phyloP scores from a whole-genome alignment of 768 basidiomycete species.

The Tylopilus rubrobrunneus region DNA sequence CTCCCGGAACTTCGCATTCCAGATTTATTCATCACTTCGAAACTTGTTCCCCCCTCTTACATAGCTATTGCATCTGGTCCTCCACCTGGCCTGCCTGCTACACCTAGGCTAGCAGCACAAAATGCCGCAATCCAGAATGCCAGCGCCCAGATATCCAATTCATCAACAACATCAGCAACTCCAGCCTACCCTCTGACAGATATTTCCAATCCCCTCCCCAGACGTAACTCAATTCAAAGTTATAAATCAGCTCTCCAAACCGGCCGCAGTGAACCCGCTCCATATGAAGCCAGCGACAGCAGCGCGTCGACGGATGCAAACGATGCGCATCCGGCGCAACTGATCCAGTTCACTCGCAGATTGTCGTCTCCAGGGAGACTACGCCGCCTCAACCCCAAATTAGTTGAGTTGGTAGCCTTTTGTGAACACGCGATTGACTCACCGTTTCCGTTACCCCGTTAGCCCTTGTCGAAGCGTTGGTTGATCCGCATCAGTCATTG shows the following conservation, averaged over 20 bases:
- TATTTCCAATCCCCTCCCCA: slow-evolving; percentile 10
- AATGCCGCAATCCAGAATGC: neutral
- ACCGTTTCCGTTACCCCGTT: slow-evolving; percentile 13
- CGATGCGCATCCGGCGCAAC: slow-evolving; percentile 28
- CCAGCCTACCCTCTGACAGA: slow-evolving; percentile 7
- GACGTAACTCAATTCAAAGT: slow-evolving; percentile 27
- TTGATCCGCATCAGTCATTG: slow-evolving; percentile 16
- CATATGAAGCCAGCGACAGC: slow-evolving; percentile 42
- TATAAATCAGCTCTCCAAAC: slow-evolving; percentile 42
- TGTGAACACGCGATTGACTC: slow-evolving; percentile 13
- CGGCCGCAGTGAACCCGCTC: slow-evolving; percentile 26
- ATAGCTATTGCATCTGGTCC: slow-evolving; percentile 22
- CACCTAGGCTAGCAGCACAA: slow-evolving; percentile 10
- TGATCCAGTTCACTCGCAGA: slow-evolving; percentile 24
- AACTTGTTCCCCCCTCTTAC: slow-evolving; percentile 37
- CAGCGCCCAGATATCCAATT: slow-evolving; percentile 10
- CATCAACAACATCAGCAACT: slow-evolving; percentile 4
- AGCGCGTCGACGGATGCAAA: slow-evolving; percentile 45
- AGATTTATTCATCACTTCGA: slow-evolving; percentile 57
- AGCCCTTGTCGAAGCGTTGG: slow-evolving; percentile 64
- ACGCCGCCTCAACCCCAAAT: slow-evolving; percentile 48
- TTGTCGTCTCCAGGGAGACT: slow-evolving; percentile 33
- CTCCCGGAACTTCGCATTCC: slow-evolving; percentile 53
- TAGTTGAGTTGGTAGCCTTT: slow-evolving; percentile 38
- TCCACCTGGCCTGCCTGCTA: slow-evolving; percentile 22